Percentiles rank a stretch among this genome's conserved stretches.
phyloP scores from a whole-genome alignment of 129 eudicot genomes.

The Gnaphalium uliginosum region DNA sequence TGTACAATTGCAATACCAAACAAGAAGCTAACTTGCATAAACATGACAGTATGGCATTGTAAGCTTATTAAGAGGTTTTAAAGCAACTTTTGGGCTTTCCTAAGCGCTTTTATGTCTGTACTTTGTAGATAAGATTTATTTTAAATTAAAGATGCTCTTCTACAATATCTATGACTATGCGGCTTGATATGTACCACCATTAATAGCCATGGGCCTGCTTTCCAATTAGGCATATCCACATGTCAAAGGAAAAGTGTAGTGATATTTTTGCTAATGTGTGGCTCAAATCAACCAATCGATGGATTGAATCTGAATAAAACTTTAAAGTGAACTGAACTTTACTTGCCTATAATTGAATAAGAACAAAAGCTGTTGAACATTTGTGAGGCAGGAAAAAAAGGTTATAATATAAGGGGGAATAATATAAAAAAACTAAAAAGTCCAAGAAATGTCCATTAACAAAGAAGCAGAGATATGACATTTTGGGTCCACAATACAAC shows the following conservation, averaged over 20 bases:
- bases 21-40: too few species aligned
- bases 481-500: slow-evolving; percentile 34
- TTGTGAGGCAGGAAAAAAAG: slow-evolving; percentile 15
- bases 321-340: neutral
- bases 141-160: too few species aligned
- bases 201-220: too few species aligned
- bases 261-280: neutral
- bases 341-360: neutral
- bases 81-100: too few species aligned
- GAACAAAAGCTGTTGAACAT: neutral
- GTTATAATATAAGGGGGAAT: neutral
- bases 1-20: too few species aligned
- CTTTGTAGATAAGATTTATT: too few species aligned
- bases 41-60: too few species aligned
- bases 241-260: neutral
- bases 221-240: neutral
- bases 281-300: neutral
- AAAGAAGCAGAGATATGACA: slow-evolving; percentile 13
- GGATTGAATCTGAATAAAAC: neutral
- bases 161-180: too few species aligned
- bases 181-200: too few species aligned
- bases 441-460: slow-evolving; percentile 12
- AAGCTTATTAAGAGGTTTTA: too few species aligned
- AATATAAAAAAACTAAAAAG: slow-evolving; percentile 9
- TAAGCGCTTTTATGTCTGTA: too few species aligned